Conservation (phyloP, 2,329 filamentous ascomycete genomes). For the Colletotrichum cereale region DNA sequence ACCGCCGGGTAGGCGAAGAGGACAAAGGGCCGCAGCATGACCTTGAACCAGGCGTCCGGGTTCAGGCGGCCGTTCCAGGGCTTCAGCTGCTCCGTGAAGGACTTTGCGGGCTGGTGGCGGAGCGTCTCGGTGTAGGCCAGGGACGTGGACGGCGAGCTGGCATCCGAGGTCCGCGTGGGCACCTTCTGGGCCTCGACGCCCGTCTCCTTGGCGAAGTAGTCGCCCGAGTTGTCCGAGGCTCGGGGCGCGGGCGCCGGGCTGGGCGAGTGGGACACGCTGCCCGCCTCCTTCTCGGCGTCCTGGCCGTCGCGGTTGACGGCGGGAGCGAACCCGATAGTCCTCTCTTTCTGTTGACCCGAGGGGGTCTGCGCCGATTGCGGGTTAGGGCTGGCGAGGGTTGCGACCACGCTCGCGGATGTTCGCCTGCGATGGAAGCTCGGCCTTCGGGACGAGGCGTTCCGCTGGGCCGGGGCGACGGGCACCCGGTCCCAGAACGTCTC, state of each 20-base stretch:
- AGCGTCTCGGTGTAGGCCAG: conserved; percentile 77
- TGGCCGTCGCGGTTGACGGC: conserved; percentile 25
- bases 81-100: conserved; percentile 80
- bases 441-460: conserved; percentile 51
- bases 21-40: conserved; percentile 83
- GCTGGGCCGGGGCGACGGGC: conserved; percentile 62
- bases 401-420: background rate
- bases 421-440: conserved; percentile 62
- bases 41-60: conserved; percentile 83
- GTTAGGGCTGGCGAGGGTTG: background rate
- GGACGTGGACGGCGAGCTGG: conserved; percentile 49
- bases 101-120: conserved; percentile 74
- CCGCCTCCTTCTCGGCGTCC: background rate
- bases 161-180: conserved; percentile 48
- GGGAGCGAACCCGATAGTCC: conserved; percentile 51
- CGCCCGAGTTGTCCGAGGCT: conserved; percentile 36
- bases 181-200: conserved; percentile 59
- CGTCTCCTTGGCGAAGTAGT: conserved; percentile 46
- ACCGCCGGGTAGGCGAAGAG: conserved; percentile 90
- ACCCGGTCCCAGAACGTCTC: conserved; percentile 97
- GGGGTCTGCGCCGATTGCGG: conserved; percentile 8
- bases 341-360: conserved; percentile 44
- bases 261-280: background rate
- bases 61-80: conserved; percentile 84
- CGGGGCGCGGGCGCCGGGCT: background rate